These are phyloP conservation scores for Scheffersomyces insectosa DNA, from an alignment of 1,139 yeast genomes.

Conservation along the genomic window DNA sequence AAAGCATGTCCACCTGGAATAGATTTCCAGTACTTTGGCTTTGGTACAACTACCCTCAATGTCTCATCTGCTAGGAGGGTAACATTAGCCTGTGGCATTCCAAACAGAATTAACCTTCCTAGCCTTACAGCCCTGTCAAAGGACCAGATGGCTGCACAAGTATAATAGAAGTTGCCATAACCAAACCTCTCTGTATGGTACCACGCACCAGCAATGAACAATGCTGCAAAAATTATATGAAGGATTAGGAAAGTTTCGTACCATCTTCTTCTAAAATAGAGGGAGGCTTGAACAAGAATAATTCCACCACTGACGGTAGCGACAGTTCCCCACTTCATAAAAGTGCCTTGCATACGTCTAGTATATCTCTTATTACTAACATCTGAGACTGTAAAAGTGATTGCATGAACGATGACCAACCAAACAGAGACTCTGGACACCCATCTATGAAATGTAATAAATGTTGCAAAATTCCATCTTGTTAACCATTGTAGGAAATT, in stretches of 20 bases:
- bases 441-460: conserved; percentile 38
- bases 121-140: conserved; percentile 17
- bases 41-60: conserved; percentile 16
- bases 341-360: conserved; percentile 15
- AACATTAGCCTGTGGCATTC: conserved; percentile 16
- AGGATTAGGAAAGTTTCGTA: conserved; percentile 18
- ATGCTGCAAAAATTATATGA: conserved; percentile 18
- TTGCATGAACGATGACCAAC: conserved; percentile 33
- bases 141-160: conserved; percentile 19
- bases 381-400: conserved; percentile 30
- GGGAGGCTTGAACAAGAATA: conserved; percentile 18
- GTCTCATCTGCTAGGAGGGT: conserved; percentile 17
- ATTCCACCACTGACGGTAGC: conserved; percentile 32
- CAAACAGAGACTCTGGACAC: conserved; percentile 29
- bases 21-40: conserved; percentile 18
- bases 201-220: conserved; percentile 18
- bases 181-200: conserved; percentile 16
- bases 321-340: conserved; percentile 30
- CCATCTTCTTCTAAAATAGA: conserved; percentile 15
- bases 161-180: conserved; percentile 15
- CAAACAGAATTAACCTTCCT: conserved; percentile 15
- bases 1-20: conserved; percentile 23
- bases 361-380: conserved; percentile 2
- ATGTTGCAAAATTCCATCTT: conserved; percentile 35
- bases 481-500: conserved; percentile 41